Evolutionary conservation across 768 basidiomycete species (phyloP), one percentile per base, ranked within the genome.

Genomic region (Mycena rebaudengoi): DNA sequence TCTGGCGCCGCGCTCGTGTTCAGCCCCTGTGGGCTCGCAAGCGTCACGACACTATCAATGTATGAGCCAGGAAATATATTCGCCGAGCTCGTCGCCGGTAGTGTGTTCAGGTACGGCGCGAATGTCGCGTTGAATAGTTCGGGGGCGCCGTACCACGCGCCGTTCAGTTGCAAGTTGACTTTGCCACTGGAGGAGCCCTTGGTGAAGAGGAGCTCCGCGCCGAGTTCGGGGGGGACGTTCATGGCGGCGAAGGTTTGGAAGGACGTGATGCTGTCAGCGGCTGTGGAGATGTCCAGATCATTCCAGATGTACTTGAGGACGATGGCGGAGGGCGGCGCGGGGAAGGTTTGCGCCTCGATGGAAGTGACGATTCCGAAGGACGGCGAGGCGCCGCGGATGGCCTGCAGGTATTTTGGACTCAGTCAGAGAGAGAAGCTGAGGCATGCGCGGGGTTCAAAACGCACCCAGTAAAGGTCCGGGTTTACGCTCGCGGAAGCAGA

Each of bases 401-500:
- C 79, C 81, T 81, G 53, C 26, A 51, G 18, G 30, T 46, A 37
- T 35, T 1, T 44, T 32, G 25, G 12, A 30, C 18, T 55, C 37
- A n/a, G n/a, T n/a, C n/a, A 37, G 16, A 55, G 49, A 33, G 32
- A 30, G 44, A 33, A 46, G 41, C 18, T 30, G 28, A 49, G 28
- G 26, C 26, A 48, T 40, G 32, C 46, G 28, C 35, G 50, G 39
- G 52, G 28, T 41, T 54, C n/a, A 49, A 58, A 28, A 61, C 77
- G 20, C 67, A 83, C 85, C 76, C 82, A 86, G 70, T 85, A 88
- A 0, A 88, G 74, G 56, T 88, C 83, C 1, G 79, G 52, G 62
- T 86, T 74, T 1, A 69, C 53, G 7, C 73, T 60, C 12, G 68
- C 66, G 2, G 80, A 81, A 13, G 82, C 78, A 30, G 77, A 78